These are phyloP conservation scores for Grammothele lineata DNA, from an alignment of 768 basidiomycete species.

Conservation along the genomic window DNA sequence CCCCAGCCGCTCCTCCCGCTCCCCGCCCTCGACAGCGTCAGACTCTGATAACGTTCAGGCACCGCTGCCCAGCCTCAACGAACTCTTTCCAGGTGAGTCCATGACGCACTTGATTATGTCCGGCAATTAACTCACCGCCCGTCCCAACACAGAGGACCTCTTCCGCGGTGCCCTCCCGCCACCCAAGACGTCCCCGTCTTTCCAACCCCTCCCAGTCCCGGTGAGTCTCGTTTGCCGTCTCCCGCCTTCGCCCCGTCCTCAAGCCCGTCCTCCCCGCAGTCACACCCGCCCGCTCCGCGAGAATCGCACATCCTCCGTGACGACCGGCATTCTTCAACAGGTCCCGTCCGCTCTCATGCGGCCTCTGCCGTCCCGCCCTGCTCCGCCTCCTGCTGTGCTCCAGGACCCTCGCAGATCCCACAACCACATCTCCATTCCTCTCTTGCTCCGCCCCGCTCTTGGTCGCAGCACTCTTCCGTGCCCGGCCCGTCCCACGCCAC, in stretches of 20 bases:
- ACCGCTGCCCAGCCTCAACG: conserved; percentile 24
- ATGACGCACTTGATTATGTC: not conserved
- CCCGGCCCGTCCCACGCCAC: conserved; percentile 1
- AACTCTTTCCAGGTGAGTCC: conserved; percentile 19
- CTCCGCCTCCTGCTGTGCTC: not conserved
- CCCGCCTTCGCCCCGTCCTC: not conserved
- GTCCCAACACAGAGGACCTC: conserved; percentile 9
- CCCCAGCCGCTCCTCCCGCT: not conserved
- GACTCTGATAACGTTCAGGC: too few species aligned
- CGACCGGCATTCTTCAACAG: too few species aligned
- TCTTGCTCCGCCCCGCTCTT: too few species aligned
- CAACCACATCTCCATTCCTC: too few species aligned
- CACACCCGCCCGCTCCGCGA: not conserved
- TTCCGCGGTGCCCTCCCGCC: conserved; percentile 10
- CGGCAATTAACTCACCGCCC: not conserved
- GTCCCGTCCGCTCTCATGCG: not conserved
- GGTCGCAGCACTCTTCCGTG: not conserved
- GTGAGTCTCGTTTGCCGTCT: not conserved
- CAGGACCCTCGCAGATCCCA: too few species aligned
- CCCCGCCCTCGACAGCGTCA: conserved; percentile 2
- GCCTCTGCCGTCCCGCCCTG: not conserved
- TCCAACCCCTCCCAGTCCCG: conserved; percentile 11
- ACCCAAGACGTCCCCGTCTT: not conserved
- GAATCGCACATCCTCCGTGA: too few species aligned
- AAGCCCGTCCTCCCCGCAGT: not conserved